Percentiles rank a stretch among this genome's conserved stretches.
Evolutionary conservation across 2,329 filamentous ascomycete species (phyloP).

Genomic region (Xenoacremonium recifei): DNA sequence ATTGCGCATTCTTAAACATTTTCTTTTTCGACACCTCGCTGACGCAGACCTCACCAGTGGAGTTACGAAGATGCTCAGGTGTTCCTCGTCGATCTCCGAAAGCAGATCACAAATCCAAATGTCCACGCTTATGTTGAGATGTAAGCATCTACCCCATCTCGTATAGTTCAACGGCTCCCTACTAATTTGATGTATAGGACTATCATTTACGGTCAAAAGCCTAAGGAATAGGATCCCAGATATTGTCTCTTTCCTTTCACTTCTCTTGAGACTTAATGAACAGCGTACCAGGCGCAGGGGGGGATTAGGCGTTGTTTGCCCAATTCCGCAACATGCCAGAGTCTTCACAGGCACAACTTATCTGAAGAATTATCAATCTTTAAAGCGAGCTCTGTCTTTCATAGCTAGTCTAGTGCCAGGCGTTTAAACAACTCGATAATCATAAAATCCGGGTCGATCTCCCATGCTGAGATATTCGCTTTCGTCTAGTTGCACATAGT

Average conservation of each 20-base stretch:
- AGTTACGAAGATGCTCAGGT: conserved; percentile 16
- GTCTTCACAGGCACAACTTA: too few relatives aligned
- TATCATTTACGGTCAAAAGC: conserved; percentile 7
- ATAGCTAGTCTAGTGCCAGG: too few relatives aligned
- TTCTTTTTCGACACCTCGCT: neutral
- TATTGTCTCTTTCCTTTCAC: neutral
- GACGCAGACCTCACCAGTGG: conserved; percentile 8
- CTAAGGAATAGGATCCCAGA: neutral
- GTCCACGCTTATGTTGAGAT: conserved; percentile 14
- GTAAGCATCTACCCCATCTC: conserved; percentile 1
- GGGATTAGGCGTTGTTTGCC: too few relatives aligned
- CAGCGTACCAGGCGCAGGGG: too few relatives aligned
- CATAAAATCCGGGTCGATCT: too few relatives aligned
- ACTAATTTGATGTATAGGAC: conserved; percentile 1
- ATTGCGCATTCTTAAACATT: neutral
- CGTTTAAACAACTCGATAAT: too few relatives aligned
- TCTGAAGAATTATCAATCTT: too few relatives aligned
- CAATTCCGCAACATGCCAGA: too few relatives aligned
- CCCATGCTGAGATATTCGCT: too few relatives aligned
- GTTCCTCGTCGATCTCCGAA: conserved; percentile 13
- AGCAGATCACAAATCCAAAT: conserved; percentile 12
- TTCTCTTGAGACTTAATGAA: too few relatives aligned
- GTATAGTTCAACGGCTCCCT: neutral
- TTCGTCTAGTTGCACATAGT: too few relatives aligned
- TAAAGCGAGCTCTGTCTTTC: too few relatives aligned